These are phyloP conservation scores for Salix dunnii DNA, from an alignment of 345 rosid genomes.

Conservation along the genomic window DNA sequence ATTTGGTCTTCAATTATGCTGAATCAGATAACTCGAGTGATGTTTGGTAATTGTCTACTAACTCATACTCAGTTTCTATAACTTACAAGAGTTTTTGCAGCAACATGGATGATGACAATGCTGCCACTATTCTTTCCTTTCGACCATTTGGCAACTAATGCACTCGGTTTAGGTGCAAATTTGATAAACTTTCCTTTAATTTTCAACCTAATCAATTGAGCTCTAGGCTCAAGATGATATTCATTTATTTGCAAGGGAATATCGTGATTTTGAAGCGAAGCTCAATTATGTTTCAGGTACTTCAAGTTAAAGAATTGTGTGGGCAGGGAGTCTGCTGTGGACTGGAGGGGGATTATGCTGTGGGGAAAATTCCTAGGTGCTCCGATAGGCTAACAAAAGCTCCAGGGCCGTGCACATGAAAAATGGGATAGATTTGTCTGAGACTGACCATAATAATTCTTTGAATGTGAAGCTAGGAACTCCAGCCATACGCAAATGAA, in stretches of 20 bases:
- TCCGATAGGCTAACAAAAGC: constrained; percentile 70
- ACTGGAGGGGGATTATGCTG: constrained; percentile 58
- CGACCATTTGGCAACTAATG: background rate
- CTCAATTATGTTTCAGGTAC: constrained; percentile 57
- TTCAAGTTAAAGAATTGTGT: constrained; percentile 69
- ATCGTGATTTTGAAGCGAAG: background rate
- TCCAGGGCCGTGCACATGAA: constrained; percentile 57
- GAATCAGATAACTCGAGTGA: constrained; percentile 59
- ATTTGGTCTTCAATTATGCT: constrained; percentile 67
- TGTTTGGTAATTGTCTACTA: constrained; percentile 65
- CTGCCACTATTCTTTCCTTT: background rate
- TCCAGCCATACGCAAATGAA: constrained; percentile 85
- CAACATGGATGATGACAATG: background rate
- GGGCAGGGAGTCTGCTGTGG: constrained; percentile 51
- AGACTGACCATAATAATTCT: constrained; percentile 72
- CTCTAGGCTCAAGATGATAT: background rate
- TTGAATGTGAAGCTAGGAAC: constrained; percentile 67
- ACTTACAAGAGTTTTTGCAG: background rate
- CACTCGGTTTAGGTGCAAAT: constrained; percentile 4
- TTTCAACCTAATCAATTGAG: background rate
- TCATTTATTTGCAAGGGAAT: background rate
- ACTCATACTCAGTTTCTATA: constrained; percentile 7
- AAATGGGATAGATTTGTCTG: constrained; percentile 78
- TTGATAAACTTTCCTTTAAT: constrained; percentile 2
- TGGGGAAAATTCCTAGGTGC: constrained; percentile 72